A percentile compares a stretch with the other conserved stretches of the same genome.
phyloP scores from a whole-genome alignment of 345 rosid genomes.

The Populus ilicifolia region DNA sequence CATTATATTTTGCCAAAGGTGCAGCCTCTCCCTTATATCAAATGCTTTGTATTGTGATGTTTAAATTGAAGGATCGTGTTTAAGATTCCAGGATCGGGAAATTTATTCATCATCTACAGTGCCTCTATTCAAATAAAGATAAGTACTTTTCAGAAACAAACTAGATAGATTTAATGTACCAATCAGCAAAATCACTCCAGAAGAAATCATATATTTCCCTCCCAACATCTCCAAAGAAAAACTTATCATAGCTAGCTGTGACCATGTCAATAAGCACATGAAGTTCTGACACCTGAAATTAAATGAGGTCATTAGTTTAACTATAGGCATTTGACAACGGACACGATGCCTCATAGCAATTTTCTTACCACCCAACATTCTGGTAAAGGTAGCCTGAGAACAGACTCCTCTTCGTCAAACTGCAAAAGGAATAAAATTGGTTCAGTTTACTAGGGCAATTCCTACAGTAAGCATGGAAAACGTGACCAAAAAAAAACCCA shows the following conservation, averaged over 20 bases:
- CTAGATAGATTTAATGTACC: constrained; percentile 43
- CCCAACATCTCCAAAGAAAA: constrained; percentile 86
- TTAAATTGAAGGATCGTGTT: too few relatives aligned
- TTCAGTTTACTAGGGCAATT: constrained; percentile 8
- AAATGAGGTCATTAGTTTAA: not conserved
- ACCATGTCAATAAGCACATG: constrained; percentile 76
- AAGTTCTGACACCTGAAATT: constrained; percentile 78
- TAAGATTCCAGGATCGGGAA: not conserved
- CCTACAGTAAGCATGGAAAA: not conserved
- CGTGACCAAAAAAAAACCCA: not conserved
- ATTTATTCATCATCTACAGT: not conserved
- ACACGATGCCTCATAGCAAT: constrained; percentile 1
- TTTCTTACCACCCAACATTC: constrained; percentile 92
- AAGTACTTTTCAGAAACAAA: not conserved
- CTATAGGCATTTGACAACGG: not conserved
- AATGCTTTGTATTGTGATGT: not conserved
- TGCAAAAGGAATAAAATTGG: constrained; percentile 29
- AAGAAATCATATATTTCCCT: constrained; percentile 94
- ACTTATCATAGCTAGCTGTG: constrained; percentile 80
- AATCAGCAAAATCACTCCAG: constrained; percentile 97
- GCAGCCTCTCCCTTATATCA: not conserved
- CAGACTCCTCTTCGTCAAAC: constrained; percentile 65
- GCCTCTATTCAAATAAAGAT: not conserved
- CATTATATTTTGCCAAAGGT: not conserved
- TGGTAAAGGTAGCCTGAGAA: constrained; percentile 64